These are phyloP conservation scores for Penicillium polonicum DNA, from an alignment of 2,329 filamentous ascomycete species.

Conservation along the genomic window DNA sequence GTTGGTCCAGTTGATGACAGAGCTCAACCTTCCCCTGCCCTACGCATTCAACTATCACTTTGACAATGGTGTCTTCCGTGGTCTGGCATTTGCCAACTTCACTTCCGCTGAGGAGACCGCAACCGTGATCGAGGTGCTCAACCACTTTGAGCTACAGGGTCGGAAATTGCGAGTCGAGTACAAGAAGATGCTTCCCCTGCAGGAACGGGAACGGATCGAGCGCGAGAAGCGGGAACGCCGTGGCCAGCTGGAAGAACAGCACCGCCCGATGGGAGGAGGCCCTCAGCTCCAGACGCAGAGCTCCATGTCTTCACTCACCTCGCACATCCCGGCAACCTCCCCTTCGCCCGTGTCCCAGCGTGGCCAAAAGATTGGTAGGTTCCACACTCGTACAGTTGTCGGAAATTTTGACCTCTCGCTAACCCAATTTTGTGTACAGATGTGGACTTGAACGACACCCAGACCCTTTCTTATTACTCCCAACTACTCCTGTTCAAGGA, in stretches of 20 bases:
- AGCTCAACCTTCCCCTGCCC: slow-evolving; percentile 86
- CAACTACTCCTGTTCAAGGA: slow-evolving; percentile 87
- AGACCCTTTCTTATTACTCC: slow-evolving; percentile 83
- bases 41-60: slow-evolving; percentile 99
- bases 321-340: slow-evolving; percentile 62
- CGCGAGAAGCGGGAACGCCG: slow-evolving; percentile 94
- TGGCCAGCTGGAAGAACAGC: slow-evolving; percentile 95
- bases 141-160: slow-evolving; percentile 92
- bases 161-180: slow-evolving; percentile 95
- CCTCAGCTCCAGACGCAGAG: slow-evolving; percentile 75
- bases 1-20: slow-evolving; percentile 87
- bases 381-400: background rate
- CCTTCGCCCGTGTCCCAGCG: slow-evolving; percentile 66
- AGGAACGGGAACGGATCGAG: slow-evolving; percentile 93
- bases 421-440: slow-evolving; percentile 45
- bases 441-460: slow-evolving; percentile 87
- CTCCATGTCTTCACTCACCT: slow-evolving; percentile 76
- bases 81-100: slow-evolving; percentile 96
- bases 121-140: slow-evolving; percentile 87
- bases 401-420: slow-evolving; percentile 2
- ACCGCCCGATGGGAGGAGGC: slow-evolving; percentile 65
- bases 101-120: slow-evolving; percentile 92
- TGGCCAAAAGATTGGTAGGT: slow-evolving; percentile 39
- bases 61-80: slow-evolving; percentile 94
- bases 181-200: slow-evolving; percentile 97